Base-by-base conservation (phyloP, 352 stramenopile species). In the Phytophthora cactorum region DNA sequence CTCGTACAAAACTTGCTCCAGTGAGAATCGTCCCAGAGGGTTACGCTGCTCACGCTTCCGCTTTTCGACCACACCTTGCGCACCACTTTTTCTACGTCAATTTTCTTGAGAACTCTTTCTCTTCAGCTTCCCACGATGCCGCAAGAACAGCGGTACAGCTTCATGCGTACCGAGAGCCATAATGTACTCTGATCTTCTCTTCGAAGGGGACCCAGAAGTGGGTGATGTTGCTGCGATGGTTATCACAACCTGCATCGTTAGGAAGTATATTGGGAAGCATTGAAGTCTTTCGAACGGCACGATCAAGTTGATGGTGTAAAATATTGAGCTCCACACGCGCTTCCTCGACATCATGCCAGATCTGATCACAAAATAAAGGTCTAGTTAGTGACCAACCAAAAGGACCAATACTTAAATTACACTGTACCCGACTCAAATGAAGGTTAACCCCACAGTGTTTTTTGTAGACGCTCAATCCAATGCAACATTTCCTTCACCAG, bases 391-490 rank as follows among this genome's bases (percentile, higher is more conserved):
- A 54, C n/a, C 11, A 22, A 22, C 22, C 1, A 22, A 22, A 22
- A 22, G 22, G 22, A 22, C 22, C 22, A 28, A 51, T 3, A 53
- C 11, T 6, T 0, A 49, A 38, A 25, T 55, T 25, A 3, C 8
- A 67, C 70, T 22, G 5, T 67, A 94, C 86, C n/a, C 81, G 77
- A 68, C 78, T 91, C 2, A 94, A 67, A 43, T 92, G 78, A 1
- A 94, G 66, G 58, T 90, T 94, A 1, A 92, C 84, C 11, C 82
- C 84, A 43, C 84, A 92, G 59, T 92, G 84, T 51, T 91, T n/a
- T 91, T 41, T 94, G 86, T 5, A 94, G 76, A 1, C 82, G 82
- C 46, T 92, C 84, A 28, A 94, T 90, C 84, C 86, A 94, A 53
- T 90, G 78, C 9, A 91, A 28, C 67, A 94, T 88, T 56, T 92